Conservation (phyloP, 768 basidiomycete species). For the Dentipellis fragilis region DNA sequence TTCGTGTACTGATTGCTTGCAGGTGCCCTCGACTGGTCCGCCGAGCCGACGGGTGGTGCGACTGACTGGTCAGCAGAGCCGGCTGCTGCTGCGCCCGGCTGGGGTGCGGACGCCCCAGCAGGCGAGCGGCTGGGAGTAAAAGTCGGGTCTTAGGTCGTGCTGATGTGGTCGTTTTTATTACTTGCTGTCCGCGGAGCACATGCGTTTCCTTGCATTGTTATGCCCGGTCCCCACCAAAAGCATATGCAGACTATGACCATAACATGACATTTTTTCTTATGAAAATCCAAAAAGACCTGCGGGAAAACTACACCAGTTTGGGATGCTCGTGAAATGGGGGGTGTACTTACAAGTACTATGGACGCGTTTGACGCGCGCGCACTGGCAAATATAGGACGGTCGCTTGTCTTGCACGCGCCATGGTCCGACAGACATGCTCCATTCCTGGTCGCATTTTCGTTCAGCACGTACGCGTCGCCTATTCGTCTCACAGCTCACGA, state of each 20-base stretch:
- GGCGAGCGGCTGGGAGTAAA: conserved; percentile 13
- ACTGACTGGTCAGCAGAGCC: conserved; percentile 23
- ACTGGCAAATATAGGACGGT: too few species aligned
- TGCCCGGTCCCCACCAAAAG: neutral
- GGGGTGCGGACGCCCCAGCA: conserved; percentile 8
- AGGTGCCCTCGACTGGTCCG: conserved; percentile 25
- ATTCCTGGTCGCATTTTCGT: too few species aligned
- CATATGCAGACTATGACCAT: neutral
- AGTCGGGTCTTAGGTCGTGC: conserved; percentile 1
- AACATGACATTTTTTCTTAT: neutral
- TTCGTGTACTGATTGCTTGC: conserved; percentile 14
- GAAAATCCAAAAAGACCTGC: too few species aligned
- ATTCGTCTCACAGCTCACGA: too few species aligned
- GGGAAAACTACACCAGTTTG: too few species aligned
- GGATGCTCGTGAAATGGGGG: too few species aligned
- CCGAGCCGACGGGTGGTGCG: conserved; percentile 19
- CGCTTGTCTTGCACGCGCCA: too few species aligned
- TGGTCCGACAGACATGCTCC: too few species aligned
- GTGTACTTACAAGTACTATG: too few species aligned
- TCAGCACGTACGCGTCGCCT: too few species aligned
- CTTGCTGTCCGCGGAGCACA: neutral
- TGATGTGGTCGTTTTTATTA: neutral
- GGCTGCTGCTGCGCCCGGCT: conserved; percentile 7
- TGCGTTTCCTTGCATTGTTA: neutral
- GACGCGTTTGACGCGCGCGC: too few species aligned